These are phyloP conservation scores for Eucalyptus curtisii DNA, from an alignment of 345 rosid genomes.

Conservation along the genomic window DNA sequence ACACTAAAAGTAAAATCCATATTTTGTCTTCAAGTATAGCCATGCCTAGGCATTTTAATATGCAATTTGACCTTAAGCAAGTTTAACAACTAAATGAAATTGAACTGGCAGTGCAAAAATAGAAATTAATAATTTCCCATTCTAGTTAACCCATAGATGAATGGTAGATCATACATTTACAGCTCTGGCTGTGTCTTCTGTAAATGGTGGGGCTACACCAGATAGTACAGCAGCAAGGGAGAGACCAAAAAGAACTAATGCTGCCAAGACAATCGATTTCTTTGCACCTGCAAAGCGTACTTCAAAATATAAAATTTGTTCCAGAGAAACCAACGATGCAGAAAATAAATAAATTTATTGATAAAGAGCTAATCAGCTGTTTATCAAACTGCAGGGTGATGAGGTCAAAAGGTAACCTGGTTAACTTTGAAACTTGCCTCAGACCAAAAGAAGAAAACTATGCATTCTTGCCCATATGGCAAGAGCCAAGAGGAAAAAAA, in stretches of 20 bases:
- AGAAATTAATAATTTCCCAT: background rate
- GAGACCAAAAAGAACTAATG: slow-evolving; percentile 33
- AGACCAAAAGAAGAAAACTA: background rate
- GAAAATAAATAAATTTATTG: background rate
- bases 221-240: slow-evolving; percentile 43
- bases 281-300: slow-evolving; percentile 44
- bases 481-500: background rate
- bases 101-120: background rate
- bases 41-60: background rate
- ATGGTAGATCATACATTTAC: slow-evolving; percentile 52
- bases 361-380: background rate
- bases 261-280: slow-evolving; percentile 29
- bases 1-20: background rate
- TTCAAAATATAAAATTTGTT: background rate
- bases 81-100: background rate
- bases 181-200: slow-evolving; percentile 73
- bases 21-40: background rate
- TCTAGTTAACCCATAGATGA: background rate
- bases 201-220: slow-evolving; percentile 61
- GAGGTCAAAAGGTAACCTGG: background rate
- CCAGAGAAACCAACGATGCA: background rate
- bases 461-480: background rate
- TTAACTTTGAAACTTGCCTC: background rate
- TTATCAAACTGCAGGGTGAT: background rate
- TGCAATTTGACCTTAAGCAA: background rate